Evolutionary conservation across 192 early-diverging fungal genomes (phyloP), one percentile per base, ranked within the genome.

Genomic region (Coemansia sp.): DNA sequence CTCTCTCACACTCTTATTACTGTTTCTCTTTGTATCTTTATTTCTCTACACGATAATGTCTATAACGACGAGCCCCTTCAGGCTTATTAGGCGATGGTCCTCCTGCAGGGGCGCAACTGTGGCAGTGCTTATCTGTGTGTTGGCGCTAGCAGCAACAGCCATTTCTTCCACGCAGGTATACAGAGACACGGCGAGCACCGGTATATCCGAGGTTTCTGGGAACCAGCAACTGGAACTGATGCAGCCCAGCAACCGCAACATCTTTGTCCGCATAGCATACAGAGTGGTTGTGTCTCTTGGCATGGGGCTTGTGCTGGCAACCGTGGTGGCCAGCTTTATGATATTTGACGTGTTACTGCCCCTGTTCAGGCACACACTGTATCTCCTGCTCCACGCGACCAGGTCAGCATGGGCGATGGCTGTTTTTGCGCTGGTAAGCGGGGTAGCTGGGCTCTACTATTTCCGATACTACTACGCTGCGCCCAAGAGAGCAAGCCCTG

Each of bases 391-490:
- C 29, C 61, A 60, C 28, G 64, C 69, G 5, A 72, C 70, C 17
- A 55, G 69, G 12, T 72, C 79, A 7, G 56, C 68, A 12, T 58
- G 58, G 51, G 50, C 36, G 12, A 28, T 61, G 2, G 22, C 60
- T 4, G 28, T 8, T 10, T 36, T 70, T 20, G 65, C 20, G 12
- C 2, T 66, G 42, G 62, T 30, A 18, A 30, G 61, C 14, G 71
- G 48, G 3, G 62, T 74, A 2, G 31, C 45, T 3, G 75, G 71
- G 22, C 31, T 82, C 17, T 82, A 77, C 56, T 82, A 73, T 52
- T 73, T 77, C 45, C 66, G 80, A 14, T 82, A 77, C 71, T 71
- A 68, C 51, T 71, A 74, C 38, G 59, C 69, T 11, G 74, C 71
- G 56, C 75, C 74, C 28, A 68, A 73, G 60, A 56, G 64, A 12